Evolutionary conservation across 805 yeast genomes (phyloP), one percentile per base, ranked within the genome.

Genomic region (Naumovozyma castellii): DNA sequence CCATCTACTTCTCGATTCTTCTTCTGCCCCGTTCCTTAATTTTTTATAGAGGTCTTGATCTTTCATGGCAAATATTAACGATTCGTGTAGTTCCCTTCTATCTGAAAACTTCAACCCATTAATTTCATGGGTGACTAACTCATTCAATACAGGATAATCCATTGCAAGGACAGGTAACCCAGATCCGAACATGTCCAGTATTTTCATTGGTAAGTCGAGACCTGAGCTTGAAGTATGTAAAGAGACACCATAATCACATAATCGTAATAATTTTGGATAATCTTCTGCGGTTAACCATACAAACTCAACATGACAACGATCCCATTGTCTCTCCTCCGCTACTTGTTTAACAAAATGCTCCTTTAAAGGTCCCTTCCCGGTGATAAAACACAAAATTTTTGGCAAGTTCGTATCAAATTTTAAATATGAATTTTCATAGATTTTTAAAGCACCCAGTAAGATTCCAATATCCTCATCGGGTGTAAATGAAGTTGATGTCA

Each of bases 121-220:
- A 1, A 62, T 66, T 2, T 73, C 73, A 36, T 79, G 73, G 35
- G 72, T 66, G 1, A 92, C 90, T 34, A 92, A 65, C 57, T 92
- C 98, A 5, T 67, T 66, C 12, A 90, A 70, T 1, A 95, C 90
- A 0, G 81, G 76, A 57, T 85, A 92, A 29, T 70, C 66, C 42
- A 88, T 66, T 0, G 95, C 76, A 2, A 88, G 67, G 0, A 87
- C 97, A 1, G 98, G 99, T 10, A 92, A 66, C 0, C 97, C 97
- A 47, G 92, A 84, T 0, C 98, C 98, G 67, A 90, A 88, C 73
- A 90, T 78, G 54, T 92, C 99, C 4, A 90, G 80, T 28, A 92
- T 84, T 60, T 92, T 92, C 99, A 92, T 92, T 1, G 99, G 99
- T 42, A 92, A 69, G 54, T 92, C 99, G 41, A 84, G 69, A 0